These are phyloP conservation scores for Populus hybrid DNA, from an alignment of 441 rosid genomes.

Conservation along the genomic window DNA sequence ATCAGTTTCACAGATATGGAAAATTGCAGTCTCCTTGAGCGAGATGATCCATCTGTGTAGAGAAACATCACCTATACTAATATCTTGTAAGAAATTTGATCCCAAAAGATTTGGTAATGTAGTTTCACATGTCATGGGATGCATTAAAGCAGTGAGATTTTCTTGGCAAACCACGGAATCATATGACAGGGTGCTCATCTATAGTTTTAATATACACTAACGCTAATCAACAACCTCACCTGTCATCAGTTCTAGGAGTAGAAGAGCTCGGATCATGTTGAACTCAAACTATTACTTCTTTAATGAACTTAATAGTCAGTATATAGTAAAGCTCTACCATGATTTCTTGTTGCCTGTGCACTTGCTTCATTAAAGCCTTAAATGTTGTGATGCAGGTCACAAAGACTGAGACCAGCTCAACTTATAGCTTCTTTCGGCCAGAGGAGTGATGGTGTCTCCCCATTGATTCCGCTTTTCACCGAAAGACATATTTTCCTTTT, in stretches of 20 bases:
- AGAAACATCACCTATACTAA: neutral
- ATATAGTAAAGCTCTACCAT: neutral
- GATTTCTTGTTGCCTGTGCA: conserved; percentile 4
- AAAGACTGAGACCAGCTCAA: conserved; percentile 83
- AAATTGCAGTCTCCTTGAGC: neutral
- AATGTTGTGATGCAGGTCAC: conserved; percentile 51
- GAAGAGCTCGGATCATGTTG: neutral
- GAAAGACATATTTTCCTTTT: neutral
- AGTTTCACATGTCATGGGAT: neutral
- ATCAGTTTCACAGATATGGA: neutral
- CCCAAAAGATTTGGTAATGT: neutral
- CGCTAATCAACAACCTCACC: neutral
- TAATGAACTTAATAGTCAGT: neutral
- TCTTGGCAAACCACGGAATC: neutral
- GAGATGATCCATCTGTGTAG: neutral
- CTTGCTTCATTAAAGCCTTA: conserved; percentile 4
- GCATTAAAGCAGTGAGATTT: neutral
- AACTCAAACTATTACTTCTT: neutral
- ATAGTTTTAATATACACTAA: neutral
- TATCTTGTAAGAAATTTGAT: neutral
- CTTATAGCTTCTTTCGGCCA: conserved; percentile 57
- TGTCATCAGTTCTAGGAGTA: neutral
- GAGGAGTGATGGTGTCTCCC: conserved; percentile 37
- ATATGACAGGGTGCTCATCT: neutral
- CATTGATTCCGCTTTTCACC: neutral